Percentiles rank a stretch among this genome's conserved stretches.
phyloP scores from a whole-genome alignment of 495 filamentous ascomycete genomes.

The Trichocladium antarcticum region DNA sequence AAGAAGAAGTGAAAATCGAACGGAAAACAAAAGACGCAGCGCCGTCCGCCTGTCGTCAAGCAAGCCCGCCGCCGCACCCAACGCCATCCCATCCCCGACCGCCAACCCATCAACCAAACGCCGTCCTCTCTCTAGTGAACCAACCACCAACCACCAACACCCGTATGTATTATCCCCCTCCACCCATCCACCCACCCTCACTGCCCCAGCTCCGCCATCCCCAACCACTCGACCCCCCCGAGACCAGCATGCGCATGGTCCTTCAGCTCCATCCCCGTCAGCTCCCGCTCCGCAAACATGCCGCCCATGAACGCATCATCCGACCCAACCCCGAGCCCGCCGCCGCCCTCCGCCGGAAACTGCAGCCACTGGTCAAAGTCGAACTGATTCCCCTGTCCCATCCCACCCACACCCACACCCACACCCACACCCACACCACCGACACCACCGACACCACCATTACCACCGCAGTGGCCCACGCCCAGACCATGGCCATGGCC shows the following conservation, averaged over 20 bases:
- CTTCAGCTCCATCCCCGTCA: background rate
- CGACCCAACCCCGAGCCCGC: constrained; percentile 11
- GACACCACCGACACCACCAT: background rate
- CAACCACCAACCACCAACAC: background rate
- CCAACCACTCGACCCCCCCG: background rate
- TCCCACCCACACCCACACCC: background rate
- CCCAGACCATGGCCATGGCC: too few species aligned
- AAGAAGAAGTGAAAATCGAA: background rate
- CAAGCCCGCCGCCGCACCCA: background rate
- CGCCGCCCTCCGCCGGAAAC: constrained; percentile 27
- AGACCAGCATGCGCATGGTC: too few species aligned
- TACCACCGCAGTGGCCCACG: background rate
- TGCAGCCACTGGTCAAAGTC: constrained; percentile 39
- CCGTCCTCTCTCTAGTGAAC: background rate
- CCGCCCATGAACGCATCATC: constrained; percentile 19
- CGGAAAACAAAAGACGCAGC: background rate
- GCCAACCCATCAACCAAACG: background rate
- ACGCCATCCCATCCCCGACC: background rate
- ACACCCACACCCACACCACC: background rate
- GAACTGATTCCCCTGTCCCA: constrained; percentile 7
- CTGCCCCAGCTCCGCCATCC: too few species aligned
- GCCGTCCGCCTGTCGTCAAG: too few species aligned
- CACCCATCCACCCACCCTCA: too few species aligned
- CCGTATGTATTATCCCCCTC: too few species aligned
- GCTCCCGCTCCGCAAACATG: constrained; percentile 6